Conservation (phyloP, 805 yeast species). For the Dipodascus albidus region DNA sequence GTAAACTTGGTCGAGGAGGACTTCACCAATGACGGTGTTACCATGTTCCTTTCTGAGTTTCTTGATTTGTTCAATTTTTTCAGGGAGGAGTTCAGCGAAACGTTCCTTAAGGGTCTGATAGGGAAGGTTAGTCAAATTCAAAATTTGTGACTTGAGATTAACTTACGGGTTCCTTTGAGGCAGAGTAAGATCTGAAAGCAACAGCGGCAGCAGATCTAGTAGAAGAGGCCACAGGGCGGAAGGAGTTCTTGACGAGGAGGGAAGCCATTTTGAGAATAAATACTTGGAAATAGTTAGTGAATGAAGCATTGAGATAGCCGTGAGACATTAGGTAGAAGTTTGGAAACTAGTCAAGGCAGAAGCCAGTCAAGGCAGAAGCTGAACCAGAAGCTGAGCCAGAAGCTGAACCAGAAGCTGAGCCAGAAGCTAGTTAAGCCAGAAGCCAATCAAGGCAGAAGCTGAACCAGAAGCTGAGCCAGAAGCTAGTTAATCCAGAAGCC, state of each 20-base stretch:
- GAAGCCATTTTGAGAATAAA: not conserved
- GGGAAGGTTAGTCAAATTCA: conserved; percentile 1
- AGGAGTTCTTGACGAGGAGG: not conserved
- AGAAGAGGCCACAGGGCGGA: conserved; percentile 2
- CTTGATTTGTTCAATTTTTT: conserved; percentile 83
- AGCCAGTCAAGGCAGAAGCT: too few relatives aligned
- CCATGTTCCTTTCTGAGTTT: conserved; percentile 85
- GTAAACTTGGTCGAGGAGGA: conserved; percentile 66
- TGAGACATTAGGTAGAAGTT: too few relatives aligned
- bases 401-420: too few relatives aligned
- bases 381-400: too few relatives aligned
- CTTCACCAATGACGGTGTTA: conserved; percentile 61
- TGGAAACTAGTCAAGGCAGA: too few relatives aligned
- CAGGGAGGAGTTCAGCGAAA: conserved; percentile 86
- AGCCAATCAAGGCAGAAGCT: too few relatives aligned
- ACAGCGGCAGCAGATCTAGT: not conserved
- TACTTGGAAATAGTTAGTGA: not conserved
- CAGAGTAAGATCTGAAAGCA: not conserved
- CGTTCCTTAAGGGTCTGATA: conserved; percentile 68
- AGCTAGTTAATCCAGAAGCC: too few relatives aligned
- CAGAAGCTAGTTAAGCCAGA: too few relatives aligned
- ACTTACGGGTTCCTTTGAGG: not conserved
- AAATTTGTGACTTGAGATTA: not conserved
- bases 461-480: too few relatives aligned
- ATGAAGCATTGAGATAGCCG: too few relatives aligned